A percentile compares a stretch with the other conserved stretches of the same genome.
These are phyloP conservation scores for Globisporangium splendens DNA, from an alignment of 352 stramenopile genomes.

Conservation along the genomic window DNA sequence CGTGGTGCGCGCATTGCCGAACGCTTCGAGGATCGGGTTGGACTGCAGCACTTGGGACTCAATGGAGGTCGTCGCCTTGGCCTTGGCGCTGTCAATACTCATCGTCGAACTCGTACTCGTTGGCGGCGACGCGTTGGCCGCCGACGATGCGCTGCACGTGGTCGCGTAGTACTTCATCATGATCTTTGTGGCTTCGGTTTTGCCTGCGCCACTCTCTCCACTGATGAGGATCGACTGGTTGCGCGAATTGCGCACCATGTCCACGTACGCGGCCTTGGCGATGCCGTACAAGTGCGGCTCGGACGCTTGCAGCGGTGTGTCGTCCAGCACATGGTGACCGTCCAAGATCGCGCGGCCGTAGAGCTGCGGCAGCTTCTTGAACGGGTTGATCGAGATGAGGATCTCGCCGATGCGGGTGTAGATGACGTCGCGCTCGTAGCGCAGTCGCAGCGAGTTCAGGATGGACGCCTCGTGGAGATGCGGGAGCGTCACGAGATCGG, in stretches of 20 bases:
- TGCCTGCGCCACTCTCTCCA: conserved; percentile 81
- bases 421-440: conserved; percentile 79
- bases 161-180: conserved; percentile 88
- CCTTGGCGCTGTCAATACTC: too few species aligned
- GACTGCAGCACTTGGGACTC: conserved; percentile 88
- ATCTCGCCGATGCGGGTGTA: conserved; percentile 88
- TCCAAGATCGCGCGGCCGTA: conserved; percentile 55
- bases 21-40: conserved; percentile 89
- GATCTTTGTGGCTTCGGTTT: conserved; percentile 90
- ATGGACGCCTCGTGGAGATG: conserved; percentile 86
- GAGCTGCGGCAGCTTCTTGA: conserved; percentile 66
- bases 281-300: conserved; percentile 77
- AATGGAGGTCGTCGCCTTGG: conserved; percentile 36
- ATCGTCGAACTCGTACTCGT: not conserved
- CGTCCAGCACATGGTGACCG: conserved; percentile 33
- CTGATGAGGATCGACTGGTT: conserved; percentile 87
- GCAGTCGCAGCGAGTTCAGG: conserved; percentile 67
- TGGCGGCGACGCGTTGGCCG: conserved; percentile 5
- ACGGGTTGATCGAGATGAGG: conserved; percentile 85
- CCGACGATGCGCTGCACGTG: conserved; percentile 45
- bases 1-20: conserved; percentile 85
- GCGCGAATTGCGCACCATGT: conserved; percentile 59
- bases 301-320: conserved; percentile 9
- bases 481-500: conserved; percentile 74
- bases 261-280: conserved; percentile 62